Evolutionary conservation across 768 basidiomycete genomes (phyloP).

Genomic region (Leccinum olivaceopallidum): DNA sequence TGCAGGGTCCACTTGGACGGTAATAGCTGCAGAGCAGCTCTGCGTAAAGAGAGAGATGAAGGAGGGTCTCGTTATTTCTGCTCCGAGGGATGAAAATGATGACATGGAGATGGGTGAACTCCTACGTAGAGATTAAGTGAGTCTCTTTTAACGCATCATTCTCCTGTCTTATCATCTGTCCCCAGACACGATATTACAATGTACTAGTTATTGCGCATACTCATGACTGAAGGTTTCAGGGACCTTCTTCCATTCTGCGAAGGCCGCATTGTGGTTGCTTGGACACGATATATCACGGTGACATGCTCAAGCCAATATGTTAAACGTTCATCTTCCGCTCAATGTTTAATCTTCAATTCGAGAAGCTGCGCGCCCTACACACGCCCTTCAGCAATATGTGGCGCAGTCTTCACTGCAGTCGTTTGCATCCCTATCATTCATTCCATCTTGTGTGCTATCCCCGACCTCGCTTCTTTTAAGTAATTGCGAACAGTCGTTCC

Average conservation of each 20-base stretch:
- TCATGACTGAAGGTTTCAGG: conserved; percentile 21
- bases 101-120: conserved; percentile 55
- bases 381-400: conserved; percentile 17
- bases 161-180: conserved; percentile 4
- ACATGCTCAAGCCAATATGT: conserved; percentile 3
- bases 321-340: conserved; percentile 8
- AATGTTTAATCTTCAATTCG: conserved; percentile 9
- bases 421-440: conserved; percentile 7
- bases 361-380: not conserved
- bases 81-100: conserved; percentile 44
- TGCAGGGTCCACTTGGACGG: conserved; percentile 67
- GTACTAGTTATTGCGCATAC: conserved; percentile 19
- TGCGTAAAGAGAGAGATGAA: conserved; percentile 90
- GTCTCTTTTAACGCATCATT: conserved; percentile 23
- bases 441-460: conserved; percentile 7
- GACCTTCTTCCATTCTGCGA: conserved; percentile 6
- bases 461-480: conserved; percentile 15
- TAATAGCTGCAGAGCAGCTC: conserved; percentile 86
- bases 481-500: conserved; percentile 13
- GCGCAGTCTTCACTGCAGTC: conserved; percentile 10
- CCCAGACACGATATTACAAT: conserved; percentile 21
- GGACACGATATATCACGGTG: conserved; percentile 8
- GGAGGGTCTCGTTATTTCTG: conserved; percentile 68
- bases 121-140: conserved; percentile 60
- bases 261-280: conserved; percentile 1